phyloP scores from a whole-genome alignment of 2,329 filamentous ascomycete genomes.

The Colletotrichum sp. region DNA sequence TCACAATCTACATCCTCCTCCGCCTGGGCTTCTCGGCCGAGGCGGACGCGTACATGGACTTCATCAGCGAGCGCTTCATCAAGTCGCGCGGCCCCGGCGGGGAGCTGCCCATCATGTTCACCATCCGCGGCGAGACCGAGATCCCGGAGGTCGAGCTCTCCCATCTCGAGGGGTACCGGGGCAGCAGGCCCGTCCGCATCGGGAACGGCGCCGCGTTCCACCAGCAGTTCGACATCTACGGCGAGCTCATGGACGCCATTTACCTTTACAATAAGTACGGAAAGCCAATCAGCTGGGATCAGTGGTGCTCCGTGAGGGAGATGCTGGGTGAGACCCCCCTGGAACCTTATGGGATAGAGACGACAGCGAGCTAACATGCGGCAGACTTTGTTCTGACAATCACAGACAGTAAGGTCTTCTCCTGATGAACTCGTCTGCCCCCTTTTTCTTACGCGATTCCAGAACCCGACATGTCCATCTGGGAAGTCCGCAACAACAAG shows the following conservation, averaged over 20 bases:
- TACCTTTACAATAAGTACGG: constrained; percentile 83
- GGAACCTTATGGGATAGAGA: background rate
- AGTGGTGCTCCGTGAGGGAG: constrained; percentile 74
- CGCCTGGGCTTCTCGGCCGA: constrained; percentile 78
- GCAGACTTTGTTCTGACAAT: constrained; percentile 75
- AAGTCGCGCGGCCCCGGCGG: constrained; percentile 64
- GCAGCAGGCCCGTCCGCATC: constrained; percentile 75
- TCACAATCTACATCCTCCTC: constrained; percentile 79
- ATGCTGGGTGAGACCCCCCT: constrained; percentile 55
- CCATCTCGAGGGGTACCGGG: constrained; percentile 76
- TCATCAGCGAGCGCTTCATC: constrained; percentile 75
- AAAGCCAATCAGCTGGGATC: constrained; percentile 77
- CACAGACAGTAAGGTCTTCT: constrained; percentile 52
- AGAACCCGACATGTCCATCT: constrained; percentile 82
- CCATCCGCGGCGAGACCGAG: constrained; percentile 75
- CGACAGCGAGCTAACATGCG: background rate
- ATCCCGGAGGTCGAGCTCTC: constrained; percentile 73
- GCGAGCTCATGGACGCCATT: constrained; percentile 78
- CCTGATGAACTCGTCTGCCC: background rate
- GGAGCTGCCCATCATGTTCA: constrained; percentile 81
- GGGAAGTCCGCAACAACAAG: constrained; percentile 78
- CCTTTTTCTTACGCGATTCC: too few species aligned
- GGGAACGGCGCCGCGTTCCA: constrained; percentile 81
- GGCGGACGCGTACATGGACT: constrained; percentile 79
- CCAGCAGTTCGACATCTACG: constrained; percentile 81